A percentile compares a stretch with the other conserved stretches of the same genome.
Conservation (phyloP, 352 stramenopile species). For the Blastocystis hominis region DNA sequence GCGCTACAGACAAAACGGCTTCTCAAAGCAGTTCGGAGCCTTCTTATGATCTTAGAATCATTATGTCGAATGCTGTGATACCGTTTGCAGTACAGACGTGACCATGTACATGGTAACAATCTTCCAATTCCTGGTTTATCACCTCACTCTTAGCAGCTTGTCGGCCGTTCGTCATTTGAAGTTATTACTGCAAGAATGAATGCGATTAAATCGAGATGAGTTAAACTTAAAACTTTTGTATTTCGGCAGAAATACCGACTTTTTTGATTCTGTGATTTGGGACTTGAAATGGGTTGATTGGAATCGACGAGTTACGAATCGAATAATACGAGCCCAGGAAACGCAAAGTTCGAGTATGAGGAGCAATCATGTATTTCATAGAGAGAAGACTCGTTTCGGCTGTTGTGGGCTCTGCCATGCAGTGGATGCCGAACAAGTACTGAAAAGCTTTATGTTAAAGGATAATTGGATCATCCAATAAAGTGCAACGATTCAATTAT, state of each 20-base stretch:
- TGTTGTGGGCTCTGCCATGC: too few species aligned
- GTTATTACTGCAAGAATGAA: neutral
- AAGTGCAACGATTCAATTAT: neutral
- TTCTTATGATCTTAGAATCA: slow-evolving; percentile 18
- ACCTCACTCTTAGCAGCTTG: neutral
- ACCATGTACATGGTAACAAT: slow-evolving; percentile 32
- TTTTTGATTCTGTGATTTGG: too few species aligned
- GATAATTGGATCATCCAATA: neutral
- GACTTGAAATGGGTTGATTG: too few species aligned
- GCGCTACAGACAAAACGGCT: slow-evolving; percentile 16
- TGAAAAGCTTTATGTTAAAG: too few species aligned
- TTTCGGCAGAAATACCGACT: too few species aligned
- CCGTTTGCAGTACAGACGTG: neutral
- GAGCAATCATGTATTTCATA: too few species aligned
- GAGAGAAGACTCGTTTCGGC: too few species aligned
- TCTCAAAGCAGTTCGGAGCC: neutral
- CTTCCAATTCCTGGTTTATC: neutral
- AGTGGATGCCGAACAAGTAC: too few species aligned
- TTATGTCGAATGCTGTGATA: neutral
- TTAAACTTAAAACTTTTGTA: too few species aligned
- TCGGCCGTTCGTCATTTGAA: neutral
- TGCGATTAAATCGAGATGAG: neutral
- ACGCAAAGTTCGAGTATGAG: too few species aligned
- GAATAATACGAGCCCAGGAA: too few species aligned
- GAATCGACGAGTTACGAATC: too few species aligned